These are phyloP conservation scores for Sporisorium exsertum DNA, from an alignment of 1,284 basidiomycete genomes.

Conservation along the genomic window DNA sequence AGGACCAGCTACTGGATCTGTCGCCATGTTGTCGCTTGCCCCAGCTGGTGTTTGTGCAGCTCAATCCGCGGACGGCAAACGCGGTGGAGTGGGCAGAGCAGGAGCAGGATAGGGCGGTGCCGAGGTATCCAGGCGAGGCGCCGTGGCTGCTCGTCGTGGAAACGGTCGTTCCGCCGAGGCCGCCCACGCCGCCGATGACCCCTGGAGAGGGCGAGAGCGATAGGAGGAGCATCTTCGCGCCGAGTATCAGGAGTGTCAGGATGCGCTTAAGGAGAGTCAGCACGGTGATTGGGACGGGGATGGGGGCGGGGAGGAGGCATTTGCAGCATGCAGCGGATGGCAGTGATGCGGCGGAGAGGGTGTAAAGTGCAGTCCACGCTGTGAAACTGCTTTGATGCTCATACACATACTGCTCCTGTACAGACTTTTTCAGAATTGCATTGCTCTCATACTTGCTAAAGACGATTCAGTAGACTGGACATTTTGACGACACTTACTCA, in stretches of 20 bases:
- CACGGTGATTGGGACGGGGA: slow-evolving; percentile 28
- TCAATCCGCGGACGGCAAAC: slow-evolving; percentile 2
- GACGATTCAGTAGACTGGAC: too few species aligned
- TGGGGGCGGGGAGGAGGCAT: slow-evolving; percentile 4
- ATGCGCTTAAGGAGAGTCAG: slow-evolving; percentile 28
- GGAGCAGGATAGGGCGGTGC: neutral
- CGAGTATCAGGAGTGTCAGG: slow-evolving; percentile 38
- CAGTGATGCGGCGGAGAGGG: neutral
- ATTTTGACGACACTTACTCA: too few species aligned
- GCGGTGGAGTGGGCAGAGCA: neutral
- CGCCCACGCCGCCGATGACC: slow-evolving; percentile 26
- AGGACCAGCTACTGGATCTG: slow-evolving; percentile 42
- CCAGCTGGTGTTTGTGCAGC: slow-evolving; percentile 28
- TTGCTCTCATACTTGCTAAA: too few species aligned
- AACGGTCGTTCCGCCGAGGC: slow-evolving; percentile 42
- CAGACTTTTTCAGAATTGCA: too few species aligned
- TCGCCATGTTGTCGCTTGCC: slow-evolving; percentile 31
- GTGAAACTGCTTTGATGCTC: neutral
- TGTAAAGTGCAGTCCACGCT: neutral
- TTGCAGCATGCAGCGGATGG: neutral
- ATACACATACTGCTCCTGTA: neutral
- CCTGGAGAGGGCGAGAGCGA: neutral
- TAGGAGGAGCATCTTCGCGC: slow-evolving; percentile 40
- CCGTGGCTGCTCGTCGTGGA: slow-evolving; percentile 42
- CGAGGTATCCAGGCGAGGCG: neutral